Percentiles rank a stretch among this genome's conserved stretches.
Evolutionary conservation across 345 rosid genomes (phyloP).

Genomic region (Populus pruinosa): DNA sequence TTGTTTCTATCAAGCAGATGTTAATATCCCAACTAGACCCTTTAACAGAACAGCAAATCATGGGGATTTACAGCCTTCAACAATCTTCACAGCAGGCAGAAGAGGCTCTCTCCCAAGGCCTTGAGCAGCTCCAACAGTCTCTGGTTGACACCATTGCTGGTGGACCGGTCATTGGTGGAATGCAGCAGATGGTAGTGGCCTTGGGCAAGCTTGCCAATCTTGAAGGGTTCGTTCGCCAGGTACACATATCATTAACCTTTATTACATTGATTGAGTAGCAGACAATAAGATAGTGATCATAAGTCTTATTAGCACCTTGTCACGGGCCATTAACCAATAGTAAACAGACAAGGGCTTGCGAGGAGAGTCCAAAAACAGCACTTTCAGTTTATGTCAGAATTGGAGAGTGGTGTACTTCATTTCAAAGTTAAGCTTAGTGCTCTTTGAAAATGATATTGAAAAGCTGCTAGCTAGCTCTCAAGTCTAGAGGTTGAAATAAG

Average conservation of each 20-base stretch:
- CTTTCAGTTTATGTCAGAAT: not conserved
- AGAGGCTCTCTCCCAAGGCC: conserved; percentile 88
- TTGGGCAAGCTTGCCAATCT: conserved; percentile 85
- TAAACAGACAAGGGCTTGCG: not conserved
- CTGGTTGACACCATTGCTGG: conserved; percentile 72
- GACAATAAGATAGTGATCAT: no score
- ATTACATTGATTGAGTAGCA: not conserved
- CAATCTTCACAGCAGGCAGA: conserved; percentile 95
- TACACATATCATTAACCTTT: conserved; percentile 7
- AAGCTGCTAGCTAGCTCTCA: not conserved
- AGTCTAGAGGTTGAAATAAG: not conserved
- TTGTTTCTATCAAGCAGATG: conserved; percentile 45
- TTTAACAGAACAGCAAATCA: conserved; percentile 83
- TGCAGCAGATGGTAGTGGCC: conserved; percentile 95
- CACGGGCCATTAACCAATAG: not conserved
- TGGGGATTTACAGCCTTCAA: conserved; percentile 90
- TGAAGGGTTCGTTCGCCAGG: conserved; percentile 98
- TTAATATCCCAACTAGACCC: conserved; percentile 74
- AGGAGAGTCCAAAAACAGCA: not conserved
- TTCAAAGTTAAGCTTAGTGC: conserved; percentile 16
- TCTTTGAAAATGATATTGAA: conserved; percentile 22
- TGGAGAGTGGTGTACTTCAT: not conserved
- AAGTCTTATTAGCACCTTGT: no score
- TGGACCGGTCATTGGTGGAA: conserved; percentile 53
- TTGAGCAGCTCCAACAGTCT: conserved; percentile 90